Percentiles rank a stretch among this genome's conserved stretches.
Conservation (phyloP, 306 rosid genomes). For the Quercus suber region DNA sequence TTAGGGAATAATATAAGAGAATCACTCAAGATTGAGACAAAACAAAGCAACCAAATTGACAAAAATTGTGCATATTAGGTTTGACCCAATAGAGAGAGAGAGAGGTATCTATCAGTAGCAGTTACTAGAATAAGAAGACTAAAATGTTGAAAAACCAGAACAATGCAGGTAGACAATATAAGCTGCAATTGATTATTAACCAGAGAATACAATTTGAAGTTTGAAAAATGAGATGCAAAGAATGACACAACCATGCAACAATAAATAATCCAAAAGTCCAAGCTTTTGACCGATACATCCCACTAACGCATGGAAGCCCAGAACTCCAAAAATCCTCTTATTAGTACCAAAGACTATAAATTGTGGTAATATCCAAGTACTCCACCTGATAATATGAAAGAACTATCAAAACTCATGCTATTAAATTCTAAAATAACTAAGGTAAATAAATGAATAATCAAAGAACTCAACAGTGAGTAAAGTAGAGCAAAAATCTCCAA, state of each 20-base stretch:
- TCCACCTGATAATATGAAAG: conserved; percentile 21
- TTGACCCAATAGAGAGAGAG: not conserved
- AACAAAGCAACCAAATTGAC: not conserved
- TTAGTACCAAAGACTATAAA: not conserved
- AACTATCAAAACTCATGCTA: not conserved
- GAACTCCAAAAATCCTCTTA: not conserved
- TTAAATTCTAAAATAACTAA: not conserved
- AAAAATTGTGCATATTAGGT: too few species aligned
- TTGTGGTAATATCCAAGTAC: not conserved
- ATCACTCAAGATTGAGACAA: not conserved
- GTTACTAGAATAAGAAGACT: too few species aligned
- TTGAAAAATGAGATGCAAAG: not conserved
- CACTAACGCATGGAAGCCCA: not conserved
- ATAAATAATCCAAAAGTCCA: conserved; percentile 23
- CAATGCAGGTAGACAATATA: too few species aligned
- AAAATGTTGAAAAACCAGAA: too few species aligned
- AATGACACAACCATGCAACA: conserved; percentile 26
- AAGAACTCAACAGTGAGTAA: not conserved
- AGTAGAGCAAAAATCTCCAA: not conserved
- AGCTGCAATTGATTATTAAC: too few species aligned
- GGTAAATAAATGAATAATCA: not conserved
- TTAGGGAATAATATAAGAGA: not conserved
- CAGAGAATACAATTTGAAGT: too few species aligned
- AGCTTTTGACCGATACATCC: conserved; percentile 33
- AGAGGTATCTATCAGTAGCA: not conserved